Conservation (phyloP, 257 asterid genomes). For the Capsicum pubescens region DNA sequence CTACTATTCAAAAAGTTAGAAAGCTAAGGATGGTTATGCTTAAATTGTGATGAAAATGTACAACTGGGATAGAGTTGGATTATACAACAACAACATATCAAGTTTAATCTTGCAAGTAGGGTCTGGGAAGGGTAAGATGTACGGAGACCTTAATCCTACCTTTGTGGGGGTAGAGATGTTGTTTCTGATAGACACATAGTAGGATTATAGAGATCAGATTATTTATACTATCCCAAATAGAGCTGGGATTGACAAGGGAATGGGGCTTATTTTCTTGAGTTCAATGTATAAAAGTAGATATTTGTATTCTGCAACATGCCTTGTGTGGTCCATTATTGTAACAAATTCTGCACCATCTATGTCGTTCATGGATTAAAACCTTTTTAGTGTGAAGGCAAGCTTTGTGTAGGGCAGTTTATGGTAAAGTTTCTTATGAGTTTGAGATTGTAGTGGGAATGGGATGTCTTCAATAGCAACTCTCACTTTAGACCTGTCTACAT, state of each 20-base stretch:
- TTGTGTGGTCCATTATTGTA: neutral
- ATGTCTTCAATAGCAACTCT: slow-evolving; percentile 12
- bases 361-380: neutral
- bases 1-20: neutral
- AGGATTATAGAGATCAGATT: neutral
- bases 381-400: neutral
- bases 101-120: no score
- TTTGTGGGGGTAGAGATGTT: no score
- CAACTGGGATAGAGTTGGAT: neutral
- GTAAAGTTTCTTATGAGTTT: neutral
- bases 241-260: neutral
- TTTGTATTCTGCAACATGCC: slow-evolving; percentile 5
- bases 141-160: no score
- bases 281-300: slow-evolving; percentile 9
- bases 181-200: no score
- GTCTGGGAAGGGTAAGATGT: no score
- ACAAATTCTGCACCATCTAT: neutral
- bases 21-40: neutral
- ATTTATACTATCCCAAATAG: neutral
- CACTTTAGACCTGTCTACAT: neutral
- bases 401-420: slow-evolving; percentile 17
- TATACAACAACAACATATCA: neutral
- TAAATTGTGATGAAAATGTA: neutral
- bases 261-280: neutral
- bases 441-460: slow-evolving; percentile 1